A percentile compares a stretch with the other conserved stretches of the same genome.
These are phyloP conservation scores for Vaccinium myrtillus DNA, from an alignment of 148 eudicot genomes.

Conservation along the genomic window DNA sequence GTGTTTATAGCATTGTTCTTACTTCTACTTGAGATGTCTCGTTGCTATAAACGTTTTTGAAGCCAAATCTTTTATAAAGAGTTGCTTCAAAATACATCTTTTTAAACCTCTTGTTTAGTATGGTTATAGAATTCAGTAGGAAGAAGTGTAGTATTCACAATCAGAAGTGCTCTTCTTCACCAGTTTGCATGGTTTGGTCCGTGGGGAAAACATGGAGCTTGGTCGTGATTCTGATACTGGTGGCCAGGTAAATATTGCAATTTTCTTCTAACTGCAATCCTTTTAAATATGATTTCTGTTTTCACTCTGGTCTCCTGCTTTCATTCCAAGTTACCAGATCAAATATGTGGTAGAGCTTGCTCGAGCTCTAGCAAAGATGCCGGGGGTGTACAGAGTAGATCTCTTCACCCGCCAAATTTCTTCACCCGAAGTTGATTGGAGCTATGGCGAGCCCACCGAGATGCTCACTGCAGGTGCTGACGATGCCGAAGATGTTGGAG, in stretches of 20 bases:
- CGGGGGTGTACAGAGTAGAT: slow-evolving; percentile 74
- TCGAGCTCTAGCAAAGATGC: slow-evolving; percentile 63
- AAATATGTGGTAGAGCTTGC: slow-evolving; percentile 85
- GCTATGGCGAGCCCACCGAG: slow-evolving; percentile 77
- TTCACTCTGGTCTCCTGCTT: slow-evolving; percentile 2
- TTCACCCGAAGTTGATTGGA: slow-evolving; percentile 76
- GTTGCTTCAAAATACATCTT: background rate
- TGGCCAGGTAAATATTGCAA: slow-evolving; percentile 50
- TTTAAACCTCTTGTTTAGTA: background rate
- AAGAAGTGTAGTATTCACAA: background rate
- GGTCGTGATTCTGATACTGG: slow-evolving; percentile 86
- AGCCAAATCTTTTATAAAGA: background rate
- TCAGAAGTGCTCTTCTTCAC: slow-evolving; percentile 8
- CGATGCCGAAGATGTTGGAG: slow-evolving; percentile 57
- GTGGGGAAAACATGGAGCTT: slow-evolving; percentile 83
- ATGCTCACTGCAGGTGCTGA: slow-evolving; percentile 52
- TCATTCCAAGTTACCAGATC: slow-evolving; percentile 34
- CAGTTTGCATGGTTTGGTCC: slow-evolving; percentile 81
- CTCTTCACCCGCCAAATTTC: slow-evolving; percentile 72
- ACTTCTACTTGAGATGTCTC: background rate
- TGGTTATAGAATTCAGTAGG: background rate
- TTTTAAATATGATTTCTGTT: background rate
- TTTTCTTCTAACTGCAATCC: background rate
- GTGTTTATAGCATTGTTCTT: background rate
- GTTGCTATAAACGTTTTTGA: background rate